Evolutionary conservation across 2,329 filamentous ascomycete genomes (phyloP).

Genomic region (Hansfordia pulvinata): DNA sequence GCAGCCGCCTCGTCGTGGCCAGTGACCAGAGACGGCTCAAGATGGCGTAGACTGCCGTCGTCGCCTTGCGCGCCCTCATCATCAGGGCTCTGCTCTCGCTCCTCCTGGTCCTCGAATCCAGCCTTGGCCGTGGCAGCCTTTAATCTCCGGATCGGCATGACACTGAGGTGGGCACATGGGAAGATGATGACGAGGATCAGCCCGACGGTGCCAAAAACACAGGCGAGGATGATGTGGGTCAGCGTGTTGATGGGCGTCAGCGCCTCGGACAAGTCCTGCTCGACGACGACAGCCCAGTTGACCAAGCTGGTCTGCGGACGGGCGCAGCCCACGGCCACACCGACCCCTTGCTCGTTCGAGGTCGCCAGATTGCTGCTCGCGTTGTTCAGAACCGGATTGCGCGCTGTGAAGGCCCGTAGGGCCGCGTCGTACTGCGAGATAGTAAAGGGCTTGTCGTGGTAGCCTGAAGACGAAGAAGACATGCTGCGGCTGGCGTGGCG

Average conservation of each 20-base stretch:
- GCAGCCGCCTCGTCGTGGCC: constrained; percentile 21
- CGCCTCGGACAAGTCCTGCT: constrained; percentile 62
- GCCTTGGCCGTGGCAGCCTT: constrained; percentile 64
- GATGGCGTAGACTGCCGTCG: no score
- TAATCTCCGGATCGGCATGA: constrained; percentile 64
- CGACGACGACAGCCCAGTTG: constrained; percentile 73
- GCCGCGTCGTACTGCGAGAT: constrained; percentile 51
- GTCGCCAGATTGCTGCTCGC: constrained; percentile 57
- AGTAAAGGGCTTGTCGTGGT: constrained; percentile 37
- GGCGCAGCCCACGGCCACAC: constrained; percentile 71
- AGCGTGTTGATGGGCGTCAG: constrained; percentile 62
- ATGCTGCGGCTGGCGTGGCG: constrained; percentile 33
- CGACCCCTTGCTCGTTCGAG: constrained; percentile 54
- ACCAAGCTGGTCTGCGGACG: constrained; percentile 53
- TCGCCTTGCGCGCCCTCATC: constrained; percentile 31
- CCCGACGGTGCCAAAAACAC: constrained; percentile 72
- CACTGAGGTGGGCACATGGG: constrained; percentile 70
- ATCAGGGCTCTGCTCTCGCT: no score
- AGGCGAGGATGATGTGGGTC: constrained; percentile 69
- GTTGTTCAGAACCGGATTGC: constrained; percentile 42
- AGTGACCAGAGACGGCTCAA: no score
- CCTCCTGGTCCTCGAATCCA: constrained; percentile 25
- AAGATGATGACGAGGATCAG: constrained; percentile 58
- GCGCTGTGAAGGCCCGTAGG: constrained; percentile 40
- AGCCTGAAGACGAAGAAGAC: constrained; percentile 22